A percentile compares a stretch with the other conserved stretches of the same genome.
These are phyloP conservation scores for Aspergillus taichungensis DNA, from an alignment of 495 filamentous ascomycete genomes.

Conservation along the genomic window DNA sequence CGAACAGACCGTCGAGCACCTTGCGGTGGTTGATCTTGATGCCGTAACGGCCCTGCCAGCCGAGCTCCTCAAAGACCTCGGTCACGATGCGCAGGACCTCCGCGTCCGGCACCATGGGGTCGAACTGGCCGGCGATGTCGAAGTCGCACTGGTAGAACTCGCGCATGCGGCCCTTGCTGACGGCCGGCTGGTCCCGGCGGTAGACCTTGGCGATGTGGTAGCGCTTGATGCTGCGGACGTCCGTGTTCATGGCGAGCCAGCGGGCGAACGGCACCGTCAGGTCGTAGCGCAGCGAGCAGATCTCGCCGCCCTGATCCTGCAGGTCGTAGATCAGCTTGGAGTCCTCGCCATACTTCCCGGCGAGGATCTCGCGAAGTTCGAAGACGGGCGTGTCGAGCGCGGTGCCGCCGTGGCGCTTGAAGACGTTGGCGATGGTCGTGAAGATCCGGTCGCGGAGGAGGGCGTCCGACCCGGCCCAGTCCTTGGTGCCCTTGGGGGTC, in stretches of 20 bases:
- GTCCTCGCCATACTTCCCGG: slow-evolving; percentile 90
- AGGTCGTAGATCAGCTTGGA: slow-evolving; percentile 86
- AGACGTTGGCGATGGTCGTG: slow-evolving; percentile 68
- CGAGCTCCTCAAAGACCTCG: slow-evolving; percentile 77
- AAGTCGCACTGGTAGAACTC: slow-evolving; percentile 99
- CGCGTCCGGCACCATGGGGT: slow-evolving; percentile 94
- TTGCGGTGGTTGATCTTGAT: slow-evolving; percentile 97
- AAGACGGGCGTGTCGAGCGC: slow-evolving; percentile 82
- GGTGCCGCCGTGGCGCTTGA: slow-evolving; percentile 81
- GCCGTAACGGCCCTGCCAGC: slow-evolving; percentile 61
- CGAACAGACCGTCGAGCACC: slow-evolving; percentile 87
- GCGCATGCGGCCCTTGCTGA: slow-evolving; percentile 84
- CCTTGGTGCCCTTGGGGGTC: slow-evolving; percentile 42
- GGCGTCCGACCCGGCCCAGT: slow-evolving; percentile 21
- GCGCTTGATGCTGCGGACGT: slow-evolving; percentile 67
- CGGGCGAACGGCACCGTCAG: slow-evolving; percentile 85
- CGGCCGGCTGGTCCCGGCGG: slow-evolving; percentile 70
- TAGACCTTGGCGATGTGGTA: slow-evolving; percentile 90
- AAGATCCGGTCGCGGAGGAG: slow-evolving; percentile 71
- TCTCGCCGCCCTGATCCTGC: slow-evolving; percentile 75
- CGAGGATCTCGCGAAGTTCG: slow-evolving; percentile 67
- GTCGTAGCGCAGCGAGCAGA: slow-evolving; percentile 82
- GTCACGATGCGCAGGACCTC: slow-evolving; percentile 77
- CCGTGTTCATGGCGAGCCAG: slow-evolving; percentile 77
- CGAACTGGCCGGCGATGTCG: slow-evolving; percentile 84